Evolutionary conservation across 2,329 filamentous ascomycete species (phyloP), one percentile per base, ranked within the genome.

Genomic region (Epichloe glyceriae): DNA sequence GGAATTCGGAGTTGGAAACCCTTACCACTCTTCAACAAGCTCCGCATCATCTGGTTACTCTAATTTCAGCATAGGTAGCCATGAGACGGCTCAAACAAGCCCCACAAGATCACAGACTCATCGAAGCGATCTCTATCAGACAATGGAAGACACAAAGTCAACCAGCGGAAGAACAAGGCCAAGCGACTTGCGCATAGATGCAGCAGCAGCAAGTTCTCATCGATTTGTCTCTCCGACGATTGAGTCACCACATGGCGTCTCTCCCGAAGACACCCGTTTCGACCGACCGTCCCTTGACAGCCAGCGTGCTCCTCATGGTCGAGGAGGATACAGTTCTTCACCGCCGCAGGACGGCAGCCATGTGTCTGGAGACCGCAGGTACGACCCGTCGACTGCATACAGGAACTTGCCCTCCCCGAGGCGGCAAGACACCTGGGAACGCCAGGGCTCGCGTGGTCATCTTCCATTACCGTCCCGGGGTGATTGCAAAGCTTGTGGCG

Each of bases 401-500:
- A 26, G 12, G 11, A 8, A 30, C 11, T 15, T 20, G 33, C 33
- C 44, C 15, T 37, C 34, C 1, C 33, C 48, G 12, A 43, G 19
- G 15, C 45, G 26, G 8, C 49, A 51, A n/a, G 19, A 46, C 17
- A 37, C 41, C 15, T 30, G 35, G 42, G 52, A 51, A 37, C 63
- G 64, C 20, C 61, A 64, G 46, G 64, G 67, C 39, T 70, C 67
- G 11, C 67, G 70, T 30, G 69, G 72, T 40, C 62, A 65, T 5
- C 64, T 69, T 10, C 60, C 63, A 19, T 54, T 67, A 11, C 65
- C 71, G 1, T 76, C 76, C 15, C 85, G 87, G 51, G 87, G 88
- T 2, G 80, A 80, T 55, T 98, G 93, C 71, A 87, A 88, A 61
- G 86, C 87, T 1, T 98, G 93, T 66, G 74, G 79, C 3, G 72